Evolutionary conservation across 2,329 filamentous ascomycete genomes (phyloP).

Genomic region (Aspergillus fumigatus): DNA sequence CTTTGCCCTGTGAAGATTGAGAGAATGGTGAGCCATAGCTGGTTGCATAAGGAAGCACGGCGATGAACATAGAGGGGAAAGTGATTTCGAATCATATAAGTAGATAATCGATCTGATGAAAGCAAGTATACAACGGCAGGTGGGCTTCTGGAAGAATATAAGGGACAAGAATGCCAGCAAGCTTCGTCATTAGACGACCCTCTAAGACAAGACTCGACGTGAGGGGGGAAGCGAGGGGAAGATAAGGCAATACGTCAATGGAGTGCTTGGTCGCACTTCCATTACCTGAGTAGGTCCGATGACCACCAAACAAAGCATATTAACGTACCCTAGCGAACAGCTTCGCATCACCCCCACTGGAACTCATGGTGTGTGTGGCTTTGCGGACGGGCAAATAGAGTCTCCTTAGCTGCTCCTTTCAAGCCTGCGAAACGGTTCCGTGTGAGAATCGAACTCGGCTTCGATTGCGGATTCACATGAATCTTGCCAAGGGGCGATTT

Average conservation of each 20-base stretch:
- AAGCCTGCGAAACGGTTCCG: neutral
- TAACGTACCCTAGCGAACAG: conserved; percentile 90
- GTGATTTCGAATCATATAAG: conserved; percentile 4
- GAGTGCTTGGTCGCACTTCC: conserved; percentile 1
- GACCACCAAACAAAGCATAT: conserved; percentile 18
- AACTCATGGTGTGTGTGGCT: conserved; percentile 50
- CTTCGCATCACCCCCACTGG: conserved; percentile 90
- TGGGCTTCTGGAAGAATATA: neutral
- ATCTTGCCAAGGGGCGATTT: conserved; percentile 2
- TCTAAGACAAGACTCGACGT: conserved; percentile 8
- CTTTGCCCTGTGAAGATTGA: conserved; percentile 76
- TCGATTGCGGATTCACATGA: conserved; percentile 16
- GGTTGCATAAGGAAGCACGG: conserved; percentile 23
- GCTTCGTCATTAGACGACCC: neutral
- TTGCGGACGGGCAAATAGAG: conserved; percentile 4
- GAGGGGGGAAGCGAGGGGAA: conserved; percentile 9
- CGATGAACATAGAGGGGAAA: conserved; percentile 25
- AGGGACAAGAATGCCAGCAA: neutral
- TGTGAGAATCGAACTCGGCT: neutral
- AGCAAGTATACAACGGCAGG: neutral
- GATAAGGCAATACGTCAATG: conserved; percentile 1
- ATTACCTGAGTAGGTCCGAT: conserved; percentile 5
- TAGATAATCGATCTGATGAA: neutral
- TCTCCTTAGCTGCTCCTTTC: conserved; percentile 1
- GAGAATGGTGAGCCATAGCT: conserved; percentile 28